Conservation (phyloP, 805 yeast species). For the Wickerhamiella brachini region DNA sequence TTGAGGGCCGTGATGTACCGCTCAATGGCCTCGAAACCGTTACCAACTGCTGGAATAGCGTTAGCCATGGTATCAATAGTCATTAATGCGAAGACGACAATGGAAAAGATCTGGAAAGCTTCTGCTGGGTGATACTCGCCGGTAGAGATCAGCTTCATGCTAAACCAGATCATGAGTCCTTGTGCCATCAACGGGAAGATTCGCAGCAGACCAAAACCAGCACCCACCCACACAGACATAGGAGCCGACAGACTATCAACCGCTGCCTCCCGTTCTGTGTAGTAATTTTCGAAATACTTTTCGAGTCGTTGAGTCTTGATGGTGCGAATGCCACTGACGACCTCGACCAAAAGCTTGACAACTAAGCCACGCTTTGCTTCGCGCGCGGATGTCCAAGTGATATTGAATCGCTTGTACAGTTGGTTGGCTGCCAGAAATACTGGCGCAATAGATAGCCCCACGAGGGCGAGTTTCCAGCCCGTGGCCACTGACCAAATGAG, state of each 20-base stretch:
- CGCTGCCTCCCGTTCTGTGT: conserved; percentile 14
- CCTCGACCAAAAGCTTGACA: conserved; percentile 30
- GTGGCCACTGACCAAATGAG: conserved; percentile 58
- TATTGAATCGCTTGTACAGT: conserved; percentile 32
- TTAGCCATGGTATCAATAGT: conserved; percentile 45
- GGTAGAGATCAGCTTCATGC: conserved; percentile 52
- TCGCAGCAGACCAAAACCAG: conserved; percentile 48
- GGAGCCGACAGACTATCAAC: conserved; percentile 31
- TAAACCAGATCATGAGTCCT: conserved; percentile 64
- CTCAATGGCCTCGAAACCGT: conserved; percentile 40
- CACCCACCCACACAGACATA: conserved; percentile 50
- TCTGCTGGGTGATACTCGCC: conserved; percentile 42
- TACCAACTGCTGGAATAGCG: conserved; percentile 63
- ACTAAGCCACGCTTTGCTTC: conserved; percentile 10
- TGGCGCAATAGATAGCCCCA: conserved; percentile 67
- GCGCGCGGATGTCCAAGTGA: conserved; percentile 9
- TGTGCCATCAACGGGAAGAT: conserved; percentile 48
- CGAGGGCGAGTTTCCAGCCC: conserved; percentile 83
- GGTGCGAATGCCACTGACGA: conserved; percentile 46
- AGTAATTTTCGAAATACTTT: conserved; percentile 28
- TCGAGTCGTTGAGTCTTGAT: conserved; percentile 45
- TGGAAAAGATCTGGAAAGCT: conserved; percentile 54
- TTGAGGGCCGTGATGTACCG: conserved; percentile 9
- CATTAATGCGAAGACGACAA: conserved; percentile 60
- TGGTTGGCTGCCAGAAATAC: conserved; percentile 39